Base-by-base conservation (phyloP, 345 rosid species). In the Eucalyptus tenuipes region DNA sequence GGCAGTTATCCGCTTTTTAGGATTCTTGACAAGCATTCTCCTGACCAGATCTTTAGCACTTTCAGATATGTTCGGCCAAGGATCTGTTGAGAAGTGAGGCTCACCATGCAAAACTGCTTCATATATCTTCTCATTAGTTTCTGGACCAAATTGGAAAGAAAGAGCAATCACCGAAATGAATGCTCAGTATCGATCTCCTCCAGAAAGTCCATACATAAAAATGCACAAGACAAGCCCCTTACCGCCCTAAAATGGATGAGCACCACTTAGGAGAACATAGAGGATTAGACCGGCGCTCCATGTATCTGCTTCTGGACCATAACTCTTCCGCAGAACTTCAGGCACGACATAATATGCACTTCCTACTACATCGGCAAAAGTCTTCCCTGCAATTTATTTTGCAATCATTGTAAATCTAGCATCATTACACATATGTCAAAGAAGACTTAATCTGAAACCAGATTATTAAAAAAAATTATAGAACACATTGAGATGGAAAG, bases 221-320 rank as follows among this genome's bases (percentile, higher is more conserved):
- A 68, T 82, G 29, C 49, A 66, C 33, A 24, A 11, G 71, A 64
- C 75, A 64, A 64, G 31, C 68, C 33, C 88, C 91, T 89, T 91
- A 97, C 99, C 99, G 48, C 94, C 97, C 98, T 98, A 96, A 91
- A 96, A 97, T 86, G 99, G 99, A 90, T 98, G 99, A 16, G 94
- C 95, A 7, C 99, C 99, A 88, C 94, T 88, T 47, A 97, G 90
- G 75, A 97, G 93, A 89, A 97, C 96, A 91, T 96, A 97, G 82
- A 96, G 88, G 89, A 97, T 94, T 87, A 97, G 99, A 49, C 99
- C 99, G 6, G 97, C 97, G 88, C 99, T 97, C 98, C 98, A 96
- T 64, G 96, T 94, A 91, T 97, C 99, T 17, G 97, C 96, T 93
- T 96, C 97, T 33, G 93, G 96, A 92, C 99, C 97, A 52, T 97